phyloP scores from a whole-genome alignment of 768 basidiomycete genomes.

The Lactarius psammicola region DNA sequence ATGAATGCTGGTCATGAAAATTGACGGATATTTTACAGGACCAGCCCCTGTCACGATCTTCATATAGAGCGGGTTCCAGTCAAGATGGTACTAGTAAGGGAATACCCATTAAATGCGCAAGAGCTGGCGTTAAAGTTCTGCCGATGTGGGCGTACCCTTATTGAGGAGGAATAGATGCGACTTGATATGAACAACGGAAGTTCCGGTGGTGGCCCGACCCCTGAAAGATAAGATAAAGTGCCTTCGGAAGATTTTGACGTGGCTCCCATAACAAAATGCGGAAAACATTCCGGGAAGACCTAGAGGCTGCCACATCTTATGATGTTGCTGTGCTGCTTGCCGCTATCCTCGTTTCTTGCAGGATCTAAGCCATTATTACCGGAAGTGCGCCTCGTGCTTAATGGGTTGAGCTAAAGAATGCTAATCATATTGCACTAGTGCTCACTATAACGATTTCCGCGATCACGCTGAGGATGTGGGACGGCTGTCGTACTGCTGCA shows the following conservation, averaged over 20 bases:
- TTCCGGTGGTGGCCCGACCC: neutral
- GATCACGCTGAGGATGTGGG: neutral
- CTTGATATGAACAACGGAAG: neutral
- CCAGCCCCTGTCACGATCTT: neutral
- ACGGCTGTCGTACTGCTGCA: neutral
- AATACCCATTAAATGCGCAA: no score
- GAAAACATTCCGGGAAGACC: neutral
- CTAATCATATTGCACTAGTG: neutral
- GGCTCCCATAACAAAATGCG: neutral
- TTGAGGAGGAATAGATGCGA: neutral
- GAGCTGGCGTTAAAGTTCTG: neutral
- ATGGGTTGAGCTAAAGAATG: neutral
- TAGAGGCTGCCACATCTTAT: neutral
- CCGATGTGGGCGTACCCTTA: neutral
- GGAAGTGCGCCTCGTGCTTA: neutral
- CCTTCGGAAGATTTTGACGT: neutral
- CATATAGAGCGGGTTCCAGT: neutral
- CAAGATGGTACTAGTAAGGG: no score
- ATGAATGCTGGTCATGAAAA: neutral
- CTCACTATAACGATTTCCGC: neutral
- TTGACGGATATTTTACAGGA: neutral
- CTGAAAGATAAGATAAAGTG: neutral
- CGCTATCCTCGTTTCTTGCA: neutral
- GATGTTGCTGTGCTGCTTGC: neutral
- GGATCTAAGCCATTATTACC: neutral